Base-by-base conservation (phyloP, 75 land plant genomes). In the Sequoia sempervirens region DNA sequence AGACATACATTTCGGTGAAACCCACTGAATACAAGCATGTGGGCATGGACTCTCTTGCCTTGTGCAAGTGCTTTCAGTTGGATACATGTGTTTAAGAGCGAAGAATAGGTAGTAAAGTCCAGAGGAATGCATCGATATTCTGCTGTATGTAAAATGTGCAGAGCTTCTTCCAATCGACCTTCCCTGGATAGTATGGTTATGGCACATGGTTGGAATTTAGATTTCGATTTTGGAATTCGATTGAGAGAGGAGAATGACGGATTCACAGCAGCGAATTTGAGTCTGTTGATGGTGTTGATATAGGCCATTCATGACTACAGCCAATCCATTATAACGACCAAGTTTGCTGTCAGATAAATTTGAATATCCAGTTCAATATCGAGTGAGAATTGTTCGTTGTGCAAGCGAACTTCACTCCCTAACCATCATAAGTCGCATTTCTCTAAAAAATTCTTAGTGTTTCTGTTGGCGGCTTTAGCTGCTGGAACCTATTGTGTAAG, bases 11-110 rank as follows among this genome's bases (percentile, higher is more conserved):
- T 78, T 78, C 45, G 50, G 47, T 43, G 30, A 78, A 45, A 11
- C 14, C 47, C 47, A n/a, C 26, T 78, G 18, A 43, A 43, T 9
- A 41, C 11, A 30, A 78, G 45, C 47, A 78, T 45, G 80, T 78
- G 80, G 3, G 80, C 80, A 43, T 78, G 80, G 47, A 78, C 32
- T 26, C 80, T 38, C 47, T 40, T 78, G n/a, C 80, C 80, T 78
- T 78, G 30, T 78, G 47, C 47, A 40, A 78, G 50, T 78, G 80
- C 80, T 45, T 78, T 78, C 47, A 45, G 46, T 11, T 78, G 80
- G 41, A 28, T 45, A 43, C 80, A 45, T 45, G 80, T 2, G 15
- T 45, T 45, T 40, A 78, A 17, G 52, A 78, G 80, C 1, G 52
- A 78, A 47, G 80, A 45, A 78, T 45, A 78, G 14, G 50, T 52